phyloP scores from a whole-genome alignment of 108 stramenopile species.

The Bacterosira constricta region DNA sequence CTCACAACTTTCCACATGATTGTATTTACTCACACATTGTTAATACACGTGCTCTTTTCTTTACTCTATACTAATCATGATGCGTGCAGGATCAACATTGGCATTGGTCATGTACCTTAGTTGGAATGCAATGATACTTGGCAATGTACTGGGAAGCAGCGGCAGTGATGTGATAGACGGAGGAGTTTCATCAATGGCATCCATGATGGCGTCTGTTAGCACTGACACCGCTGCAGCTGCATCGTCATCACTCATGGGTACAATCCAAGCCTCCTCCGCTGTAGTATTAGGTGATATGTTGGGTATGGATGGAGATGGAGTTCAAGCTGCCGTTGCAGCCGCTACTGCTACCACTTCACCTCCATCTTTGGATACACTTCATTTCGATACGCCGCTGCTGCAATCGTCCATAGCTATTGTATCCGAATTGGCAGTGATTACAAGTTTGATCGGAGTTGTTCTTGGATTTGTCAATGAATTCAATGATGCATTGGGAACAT shows the following conservation, averaged over 20 bases:
- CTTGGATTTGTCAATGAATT: slow-evolving; percentile 78
- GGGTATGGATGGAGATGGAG: background rate
- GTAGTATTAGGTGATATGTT: slow-evolving; percentile 8
- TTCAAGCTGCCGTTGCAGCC: background rate
- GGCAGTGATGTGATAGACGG: background rate
- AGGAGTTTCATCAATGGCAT: background rate
- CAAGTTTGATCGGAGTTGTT: slow-evolving; percentile 75
- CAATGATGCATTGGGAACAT: slow-evolving; percentile 57
- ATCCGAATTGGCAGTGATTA: slow-evolving; percentile 65
- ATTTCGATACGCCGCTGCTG: background rate
- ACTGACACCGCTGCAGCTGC: slow-evolving; percentile 3
- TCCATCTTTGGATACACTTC: slow-evolving; percentile 4
- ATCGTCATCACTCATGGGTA: slow-evolving; percentile 10
- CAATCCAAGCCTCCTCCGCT: slow-evolving; percentile 33
- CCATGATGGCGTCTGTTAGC: slow-evolving; percentile 8
- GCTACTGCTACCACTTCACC: slow-evolving; percentile 36
- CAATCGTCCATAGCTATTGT: slow-evolving; percentile 47
- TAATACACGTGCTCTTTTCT: no score
- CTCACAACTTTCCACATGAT: no score
- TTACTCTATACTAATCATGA: no score
- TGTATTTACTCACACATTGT: no score
- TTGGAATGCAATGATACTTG: slow-evolving; percentile 86
- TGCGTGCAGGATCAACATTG: slow-evolving; percentile 70
- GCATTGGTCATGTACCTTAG: slow-evolving; percentile 84
- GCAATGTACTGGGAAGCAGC: slow-evolving; percentile 47